Evolutionary conservation across 768 basidiomycete genomes (phyloP), one percentile per base, ranked within the genome.

Genomic region (Heimioporus sp.): DNA sequence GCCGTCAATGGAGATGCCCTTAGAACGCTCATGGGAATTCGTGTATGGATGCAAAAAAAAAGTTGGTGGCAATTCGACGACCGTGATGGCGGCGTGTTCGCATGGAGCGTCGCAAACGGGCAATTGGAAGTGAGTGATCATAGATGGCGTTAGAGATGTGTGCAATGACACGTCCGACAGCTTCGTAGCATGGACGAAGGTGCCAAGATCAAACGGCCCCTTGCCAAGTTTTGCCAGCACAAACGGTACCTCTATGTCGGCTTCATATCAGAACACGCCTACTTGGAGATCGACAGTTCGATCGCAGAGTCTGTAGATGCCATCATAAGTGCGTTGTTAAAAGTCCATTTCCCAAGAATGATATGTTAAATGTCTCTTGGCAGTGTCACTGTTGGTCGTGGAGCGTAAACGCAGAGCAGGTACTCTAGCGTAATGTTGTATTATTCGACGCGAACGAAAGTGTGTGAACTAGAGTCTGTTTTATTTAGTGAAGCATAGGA

Each of bases 181-280:
- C 62, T 76, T 42, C 36, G 52, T 28, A 55, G 46, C 15, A 41
- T 62, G 9, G 64, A 65, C 3, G 68, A 66, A n/a, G 67, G 46
- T 43, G 59, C 1, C 49, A 64, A 45, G 58, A 66, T 47, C 16
- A 54, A 51, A 21, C 55, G 61, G 20, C 65, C 72, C 2, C 58
- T 76, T 12, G 76, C 65, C 4, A 64, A 66, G 10, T 74, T 67
- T 53, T 60, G 67, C 50, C 63, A 53, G 39, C 65, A 73, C 55
- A 69, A 65, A 51, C 66, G 75, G 4, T 66, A 66, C 51, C 40
- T 70, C 51, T 52, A 62, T 35, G 60, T 76, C 4, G 63, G 72
- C 12, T 59, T 62, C 46, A 69, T 75, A 57, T 72, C 68, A 32
- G 62, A 68, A 31, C 52, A 66, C 10, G 72, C 73, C 34, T 72